Evolutionary conservation across 2,329 filamentous ascomycete species (phyloP), one percentile per base, ranked within the genome.

Genomic region (Diaporthe velutina): DNA sequence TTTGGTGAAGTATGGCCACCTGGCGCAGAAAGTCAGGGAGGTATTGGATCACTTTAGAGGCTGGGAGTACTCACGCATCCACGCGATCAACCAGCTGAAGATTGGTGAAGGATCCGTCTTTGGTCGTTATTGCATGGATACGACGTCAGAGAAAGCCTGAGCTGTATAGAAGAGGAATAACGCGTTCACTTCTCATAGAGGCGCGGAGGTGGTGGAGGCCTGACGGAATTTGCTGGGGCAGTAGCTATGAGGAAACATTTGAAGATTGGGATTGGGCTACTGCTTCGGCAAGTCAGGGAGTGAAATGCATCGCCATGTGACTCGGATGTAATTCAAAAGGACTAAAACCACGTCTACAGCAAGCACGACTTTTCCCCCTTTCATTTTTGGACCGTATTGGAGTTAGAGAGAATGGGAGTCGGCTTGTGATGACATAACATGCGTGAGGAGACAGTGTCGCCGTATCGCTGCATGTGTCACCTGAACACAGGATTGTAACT

Each of bases 1-100:
- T n/a, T 35, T 48, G 42, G 61, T 19, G 22, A 66, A 50, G 42
- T 50, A 66, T n/a, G 60, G 60, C 60, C 60, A 66, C 4, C 60
- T 66, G 19, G 13, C n/a, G 25, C 17, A 33, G 28, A 35, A 33
- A 30, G 28, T 57, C 28, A 57, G 54, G 17, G 8, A 35, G 28
- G 6, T 57, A 8, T 22, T 30, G 52, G n/a, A 8, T 30, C 25
- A 13, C 17, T 22, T 17, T 30, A 15, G n/a, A 13, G 25, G 52
- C 2, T 30, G 52, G 52, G 15, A 19, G 15, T 15, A 55, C 54
- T 22, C 3, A 57, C 54, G 15, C 28, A 30, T 57, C 54, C 15
- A 35, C 54, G 17, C 54, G 54, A 33, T 57, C 54, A 19, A 57
- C 54, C 30, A 57, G 22, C 54, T 57, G 54, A 33, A 57, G 8